Conservation (phyloP, 2,329 filamentous ascomycete species). For the Colletotrichum filicis region DNA sequence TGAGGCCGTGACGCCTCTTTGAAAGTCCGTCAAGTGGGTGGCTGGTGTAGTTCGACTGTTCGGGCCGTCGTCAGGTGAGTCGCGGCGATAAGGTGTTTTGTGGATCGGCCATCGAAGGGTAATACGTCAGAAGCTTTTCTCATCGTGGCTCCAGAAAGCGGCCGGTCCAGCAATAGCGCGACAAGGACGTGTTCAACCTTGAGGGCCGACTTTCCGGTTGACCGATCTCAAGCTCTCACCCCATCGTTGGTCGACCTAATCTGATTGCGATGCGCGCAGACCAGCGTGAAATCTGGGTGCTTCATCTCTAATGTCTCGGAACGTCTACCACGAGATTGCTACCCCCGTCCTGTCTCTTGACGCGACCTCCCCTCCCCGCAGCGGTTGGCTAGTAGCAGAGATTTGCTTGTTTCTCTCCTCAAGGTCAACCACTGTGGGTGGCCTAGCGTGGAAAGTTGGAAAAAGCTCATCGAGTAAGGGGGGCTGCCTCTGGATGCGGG, state of each 20-base stretch:
- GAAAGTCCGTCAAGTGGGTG: conserved; percentile 25
- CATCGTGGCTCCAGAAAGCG: neutral
- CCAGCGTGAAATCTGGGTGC: neutral
- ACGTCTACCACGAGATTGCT: neutral
- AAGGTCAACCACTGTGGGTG: neutral
- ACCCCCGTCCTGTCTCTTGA: neutral
- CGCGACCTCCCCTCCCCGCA: neutral
- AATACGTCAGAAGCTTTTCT: neutral
- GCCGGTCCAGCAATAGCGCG: conserved; percentile 6
- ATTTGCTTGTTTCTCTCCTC: neutral
- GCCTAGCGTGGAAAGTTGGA: conserved; percentile 1
- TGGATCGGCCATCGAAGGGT: neutral
- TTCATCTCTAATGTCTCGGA: conserved; percentile 6
- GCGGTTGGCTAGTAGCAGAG: neutral
- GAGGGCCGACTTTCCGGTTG: neutral
- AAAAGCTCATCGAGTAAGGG: neutral
- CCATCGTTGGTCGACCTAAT: neutral
- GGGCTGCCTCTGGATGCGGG: neutral
- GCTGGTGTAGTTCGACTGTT: conserved; percentile 1
- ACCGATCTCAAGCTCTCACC: neutral
- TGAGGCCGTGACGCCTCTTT: neutral
- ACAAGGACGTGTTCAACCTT: conserved; percentile 3
- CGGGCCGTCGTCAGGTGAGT: neutral
- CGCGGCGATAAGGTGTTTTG: neutral
- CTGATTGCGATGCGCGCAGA: neutral